Evolutionary conservation across 164 flowering plant genomes (phyloP).

Genomic region (Piper longum): DNA sequence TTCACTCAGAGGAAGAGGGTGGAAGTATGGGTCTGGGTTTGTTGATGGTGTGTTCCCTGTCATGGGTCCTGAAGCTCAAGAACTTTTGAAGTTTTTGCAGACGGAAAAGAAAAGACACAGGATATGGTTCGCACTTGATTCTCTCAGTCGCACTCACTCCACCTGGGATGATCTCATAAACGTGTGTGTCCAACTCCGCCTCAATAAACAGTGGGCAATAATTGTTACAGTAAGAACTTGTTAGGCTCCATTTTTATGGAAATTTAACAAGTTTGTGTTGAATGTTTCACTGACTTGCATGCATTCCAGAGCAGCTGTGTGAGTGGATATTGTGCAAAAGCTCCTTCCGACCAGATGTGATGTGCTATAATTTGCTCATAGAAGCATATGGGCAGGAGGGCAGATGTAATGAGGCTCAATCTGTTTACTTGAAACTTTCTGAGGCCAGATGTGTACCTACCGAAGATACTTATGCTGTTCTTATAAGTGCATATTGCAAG

Average conservation of each 20-base stretch:
- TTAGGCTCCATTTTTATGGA: neutral
- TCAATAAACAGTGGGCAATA: conserved; percentile 52
- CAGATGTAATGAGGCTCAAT: conserved; percentile 46
- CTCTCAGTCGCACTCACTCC: conserved; percentile 39
- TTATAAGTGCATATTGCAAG: conserved; percentile 55
- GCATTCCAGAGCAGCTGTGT: conserved; percentile 33
- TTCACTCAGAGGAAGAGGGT: conserved; percentile 68
- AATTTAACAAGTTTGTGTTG: neutral
- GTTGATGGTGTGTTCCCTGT: conserved; percentile 90
- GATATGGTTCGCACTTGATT: conserved; percentile 36
- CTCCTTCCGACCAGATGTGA: conserved; percentile 62
- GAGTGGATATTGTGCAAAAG: conserved; percentile 71
- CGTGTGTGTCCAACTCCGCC: conserved; percentile 63
- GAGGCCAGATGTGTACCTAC: conserved; percentile 62
- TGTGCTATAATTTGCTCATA: conserved; percentile 74
- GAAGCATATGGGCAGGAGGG: conserved; percentile 72
- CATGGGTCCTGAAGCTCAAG: conserved; percentile 52
- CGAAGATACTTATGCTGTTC: conserved; percentile 83
- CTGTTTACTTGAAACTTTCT: conserved; percentile 41
- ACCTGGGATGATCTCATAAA: conserved; percentile 83
- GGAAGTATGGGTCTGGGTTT: conserved; percentile 92
- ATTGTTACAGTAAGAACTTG: conserved; percentile 36
- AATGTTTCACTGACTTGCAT: neutral
- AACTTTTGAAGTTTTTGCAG: conserved; percentile 37
- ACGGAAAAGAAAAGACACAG: conserved; percentile 23